Base-by-base conservation (phyloP, 2,329 filamentous ascomycete species). In the Ascocoryne sarcoides region DNA sequence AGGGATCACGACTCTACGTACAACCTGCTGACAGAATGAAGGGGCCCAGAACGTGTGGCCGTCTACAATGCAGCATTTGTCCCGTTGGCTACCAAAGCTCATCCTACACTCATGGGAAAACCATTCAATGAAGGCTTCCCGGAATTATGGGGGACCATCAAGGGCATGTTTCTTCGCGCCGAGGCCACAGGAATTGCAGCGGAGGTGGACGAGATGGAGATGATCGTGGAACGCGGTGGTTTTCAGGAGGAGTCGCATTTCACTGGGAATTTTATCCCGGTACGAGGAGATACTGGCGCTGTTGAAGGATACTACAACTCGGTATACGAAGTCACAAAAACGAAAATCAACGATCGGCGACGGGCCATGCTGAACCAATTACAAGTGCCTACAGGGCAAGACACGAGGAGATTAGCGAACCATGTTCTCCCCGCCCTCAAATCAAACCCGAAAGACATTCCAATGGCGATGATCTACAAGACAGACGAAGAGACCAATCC, bases 11-110 rank as follows among this genome's bases (percentile, higher is more conserved):
- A 16, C 12, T 34, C 36, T 17, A 19, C 4, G 19, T 23, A 26
- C 10, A 35, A 20, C 10, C 21, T 23, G 21, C 30, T 16, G 15
- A 17, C 32, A 37, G 28, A n/a, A 5, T 32, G 9, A 19, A 57
- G 54, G 52, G 54, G 53, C 10, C 34, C 49, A 1, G 29, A 49
- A 5, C 46, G 40, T 39, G 43, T 52, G 14, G 44, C 53, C 2
- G 49, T 57, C 16, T 57, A 57, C 41, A 57, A 56, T 36, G 47
- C 51, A 30, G 39, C 39, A 5, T 57, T 54, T 19, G 40, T 49
- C 12, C 42, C 48, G 14, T 40, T 57, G 2, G 45, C 51, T 5
- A 47, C 50, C 9, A 52, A 51, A 19, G 37, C 42, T 14, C 52
- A 56, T 26, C 51, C 52, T 1, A 14, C n/a, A 2, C 39, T 56